Base-by-base conservation (phyloP, 768 basidiomycete genomes). In the Hirschioporus abietinus region DNA sequence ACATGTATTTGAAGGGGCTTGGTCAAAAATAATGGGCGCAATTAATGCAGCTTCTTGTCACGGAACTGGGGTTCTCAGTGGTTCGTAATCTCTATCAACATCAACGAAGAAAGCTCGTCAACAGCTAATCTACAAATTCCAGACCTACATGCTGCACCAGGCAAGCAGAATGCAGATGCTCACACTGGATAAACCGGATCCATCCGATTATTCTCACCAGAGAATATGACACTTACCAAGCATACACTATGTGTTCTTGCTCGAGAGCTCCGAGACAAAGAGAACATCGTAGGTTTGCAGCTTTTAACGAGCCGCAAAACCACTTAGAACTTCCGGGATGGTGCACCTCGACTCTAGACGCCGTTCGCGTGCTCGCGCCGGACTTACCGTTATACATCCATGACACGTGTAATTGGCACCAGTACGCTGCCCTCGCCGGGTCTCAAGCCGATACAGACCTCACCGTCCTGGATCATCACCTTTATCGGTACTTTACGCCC, bases 401-500 rank as follows among this genome's bases (percentile, higher is more conserved):
- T 5, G 93, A 95, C 71, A 86, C 87, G 59, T 95, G 92, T 92
- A 81, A 84, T 71, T 81, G 86, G 0, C 83, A 87, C 27, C 77
- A 83, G 65, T 93, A 91, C 70, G 81, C 87, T 18, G 77, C 81
- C 9, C 90, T 83, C 71, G 77, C 87, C 71, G 75, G 75, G 25
- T 72, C 77, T 7, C 76, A 76, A 69, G 60, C 74, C 60, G 57
- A 72, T 66, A 30, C 72, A 26, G 65, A 78, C 66, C 71, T 86
- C 30, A 78, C 87, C 23, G 86, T 89, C 17, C 78, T 93, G 57
- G 93, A 95, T 74, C 90, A 93, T 70, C 93, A 94, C 72, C 82
- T 94, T 24, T 95, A 94, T 72, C 85, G 93, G 26, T 92, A 90
- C 75, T 92, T 93, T 74, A 90, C 90, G 0, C 68, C 74, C 0